Conservation (phyloP, 305 asterid genomes). For the Rubia tinctorum region DNA sequence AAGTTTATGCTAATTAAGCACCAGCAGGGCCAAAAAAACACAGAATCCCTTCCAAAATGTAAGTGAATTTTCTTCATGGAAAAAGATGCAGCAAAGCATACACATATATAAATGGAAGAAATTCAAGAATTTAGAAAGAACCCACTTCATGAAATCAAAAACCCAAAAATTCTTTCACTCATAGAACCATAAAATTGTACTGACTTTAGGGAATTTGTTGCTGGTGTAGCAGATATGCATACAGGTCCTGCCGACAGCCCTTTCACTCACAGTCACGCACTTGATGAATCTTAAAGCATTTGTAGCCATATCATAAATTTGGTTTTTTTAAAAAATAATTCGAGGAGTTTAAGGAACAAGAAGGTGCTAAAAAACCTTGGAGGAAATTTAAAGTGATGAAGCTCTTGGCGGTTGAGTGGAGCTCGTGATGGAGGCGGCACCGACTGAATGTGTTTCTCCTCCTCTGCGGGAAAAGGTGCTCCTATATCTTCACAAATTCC, state of each 20-base stretch:
- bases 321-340: neutral
- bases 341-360: slow-evolving; percentile 6
- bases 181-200: slow-evolving; percentile 19
- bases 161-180: neutral
- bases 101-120: slow-evolving; percentile 17
- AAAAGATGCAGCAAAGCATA: slow-evolving; percentile 20
- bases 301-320: slow-evolving; percentile 56
- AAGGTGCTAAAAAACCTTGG: neutral
- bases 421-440: slow-evolving; percentile 29
- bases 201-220: slow-evolving; percentile 93
- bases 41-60: slow-evolving; percentile 20
- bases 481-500: too few species aligned
- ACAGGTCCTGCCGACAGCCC: slow-evolving; percentile 99
- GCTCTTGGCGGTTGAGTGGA: slow-evolving; percentile 32
- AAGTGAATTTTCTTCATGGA: slow-evolving; percentile 30
- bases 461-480: too few species aligned
- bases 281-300: slow-evolving; percentile 91
- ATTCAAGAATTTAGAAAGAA: neutral
- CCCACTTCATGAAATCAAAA: neutral
- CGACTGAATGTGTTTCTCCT: too few species aligned
- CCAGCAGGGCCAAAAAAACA: slow-evolving; percentile 15
- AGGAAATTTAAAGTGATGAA: slow-evolving; percentile 11
- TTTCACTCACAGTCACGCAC: slow-evolving; percentile 99
- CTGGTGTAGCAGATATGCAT: slow-evolving; percentile 98
- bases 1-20: slow-evolving; percentile 2